Evolutionary conservation across 2,329 filamentous ascomycete genomes (phyloP).

Genomic region (Botrytis sinoallii): DNA sequence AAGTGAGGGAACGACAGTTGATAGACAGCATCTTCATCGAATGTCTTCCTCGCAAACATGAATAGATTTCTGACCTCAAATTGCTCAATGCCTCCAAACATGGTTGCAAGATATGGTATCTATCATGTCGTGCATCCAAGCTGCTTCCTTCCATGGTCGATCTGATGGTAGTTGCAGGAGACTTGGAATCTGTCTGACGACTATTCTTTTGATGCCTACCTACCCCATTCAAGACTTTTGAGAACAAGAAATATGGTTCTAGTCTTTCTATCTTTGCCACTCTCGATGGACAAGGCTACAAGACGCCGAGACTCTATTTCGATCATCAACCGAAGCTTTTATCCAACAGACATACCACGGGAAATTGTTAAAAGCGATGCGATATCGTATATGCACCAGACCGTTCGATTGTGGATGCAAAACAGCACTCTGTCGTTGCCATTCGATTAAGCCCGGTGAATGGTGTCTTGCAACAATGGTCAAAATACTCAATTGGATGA

Average conservation of each 20-base stretch:
- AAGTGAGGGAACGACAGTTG: background rate
- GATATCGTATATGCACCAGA: background rate
- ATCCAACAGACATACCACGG: background rate
- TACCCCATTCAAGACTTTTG: background rate
- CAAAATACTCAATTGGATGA: background rate
- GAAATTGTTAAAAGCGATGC: background rate
- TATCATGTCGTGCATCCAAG: background rate
- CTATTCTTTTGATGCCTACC: background rate
- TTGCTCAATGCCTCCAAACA: background rate
- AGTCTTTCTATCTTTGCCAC: background rate
- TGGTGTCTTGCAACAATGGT: background rate
- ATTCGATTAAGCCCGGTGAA: background rate
- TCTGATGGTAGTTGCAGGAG: background rate
- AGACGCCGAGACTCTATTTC: background rate
- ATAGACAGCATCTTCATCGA: background rate
- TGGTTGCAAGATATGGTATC: background rate
- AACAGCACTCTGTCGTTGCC: background rate
- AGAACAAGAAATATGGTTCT: background rate
- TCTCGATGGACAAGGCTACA: background rate
- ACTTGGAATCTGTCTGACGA: background rate
- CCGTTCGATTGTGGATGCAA: background rate
- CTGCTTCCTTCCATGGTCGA: background rate
- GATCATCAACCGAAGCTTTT: background rate
- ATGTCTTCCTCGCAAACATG: background rate
- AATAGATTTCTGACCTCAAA: background rate